Conservation (phyloP, 1,139 yeast species). For the Hansenula lynferdii region DNA sequence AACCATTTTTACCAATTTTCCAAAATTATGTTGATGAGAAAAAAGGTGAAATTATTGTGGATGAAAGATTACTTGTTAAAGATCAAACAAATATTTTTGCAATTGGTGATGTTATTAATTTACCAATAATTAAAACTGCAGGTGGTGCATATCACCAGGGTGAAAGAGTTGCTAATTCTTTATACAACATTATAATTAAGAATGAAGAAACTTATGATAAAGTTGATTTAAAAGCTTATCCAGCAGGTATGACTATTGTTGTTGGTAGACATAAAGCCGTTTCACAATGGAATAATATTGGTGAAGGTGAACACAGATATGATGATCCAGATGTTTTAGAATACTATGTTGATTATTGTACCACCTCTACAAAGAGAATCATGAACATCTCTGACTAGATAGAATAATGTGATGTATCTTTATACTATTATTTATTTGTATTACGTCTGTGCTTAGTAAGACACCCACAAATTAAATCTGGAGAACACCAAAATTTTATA, state of each 20-base stretch:
- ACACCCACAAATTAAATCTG: neutral
- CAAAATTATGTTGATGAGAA: constrained; percentile 18
- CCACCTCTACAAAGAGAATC: constrained; percentile 7
- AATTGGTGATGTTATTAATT: constrained; percentile 24
- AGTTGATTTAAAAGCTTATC: constrained; percentile 14
- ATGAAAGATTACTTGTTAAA: constrained; percentile 26
- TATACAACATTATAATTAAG: constrained; percentile 12
- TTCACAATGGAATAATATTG: constrained; percentile 17
- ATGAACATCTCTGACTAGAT: constrained; percentile 6
- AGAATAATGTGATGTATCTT: neutral
- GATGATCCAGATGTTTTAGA: constrained; percentile 10
- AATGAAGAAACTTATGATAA: constrained; percentile 9
- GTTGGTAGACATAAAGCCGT: constrained; percentile 17
- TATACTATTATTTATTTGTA: too few species aligned
- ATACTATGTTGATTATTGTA: constrained; percentile 20
- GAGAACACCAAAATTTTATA: neutral
- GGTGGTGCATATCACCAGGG: constrained; percentile 23
- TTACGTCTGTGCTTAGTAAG: neutral
- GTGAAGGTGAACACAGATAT: constrained; percentile 16
- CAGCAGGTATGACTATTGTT: constrained; percentile 21
- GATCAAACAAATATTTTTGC: constrained; percentile 24
- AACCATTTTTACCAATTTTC: constrained; percentile 19
- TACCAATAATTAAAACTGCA: constrained; percentile 21
- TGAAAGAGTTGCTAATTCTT: constrained; percentile 12
- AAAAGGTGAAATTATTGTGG: constrained; percentile 19